These are phyloP conservation scores for Candida labiduridarum DNA, from an alignment of 1,139 yeast genomes.

Conservation along the genomic window DNA sequence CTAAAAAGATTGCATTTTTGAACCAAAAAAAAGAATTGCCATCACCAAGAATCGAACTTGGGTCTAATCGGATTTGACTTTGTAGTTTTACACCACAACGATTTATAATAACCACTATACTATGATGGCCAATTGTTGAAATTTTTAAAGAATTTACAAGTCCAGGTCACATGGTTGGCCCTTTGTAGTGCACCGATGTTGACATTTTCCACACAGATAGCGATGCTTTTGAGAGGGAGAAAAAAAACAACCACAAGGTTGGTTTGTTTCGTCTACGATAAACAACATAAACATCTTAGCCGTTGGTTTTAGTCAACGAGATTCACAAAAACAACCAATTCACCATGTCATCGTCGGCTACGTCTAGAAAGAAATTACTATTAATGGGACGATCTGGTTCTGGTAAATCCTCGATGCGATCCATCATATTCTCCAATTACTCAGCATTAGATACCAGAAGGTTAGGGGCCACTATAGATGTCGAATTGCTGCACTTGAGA, in stretches of 20 bases:
- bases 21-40: neutral
- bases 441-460: constrained; percentile 96
- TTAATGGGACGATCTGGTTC: constrained; percentile 92
- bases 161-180: too few species aligned
- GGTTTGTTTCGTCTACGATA: neutral
- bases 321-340: neutral
- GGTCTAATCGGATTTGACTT: neutral
- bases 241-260: neutral
- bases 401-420: constrained; percentile 96
- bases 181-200: too few species aligned
- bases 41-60: neutral
- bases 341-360: constrained; percentile 24
- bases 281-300: neutral
- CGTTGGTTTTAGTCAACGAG: neutral
- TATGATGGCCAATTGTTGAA: neutral
- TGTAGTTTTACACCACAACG: neutral
- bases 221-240: neutral
- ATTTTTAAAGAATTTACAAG: neutral
- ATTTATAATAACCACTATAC: neutral
- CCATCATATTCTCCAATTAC: constrained; percentile 91
- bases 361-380: constrained; percentile 47
- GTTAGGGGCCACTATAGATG: constrained; percentile 96
- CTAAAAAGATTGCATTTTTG: too few species aligned
- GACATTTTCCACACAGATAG: too few species aligned
- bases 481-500: constrained; percentile 91